phyloP scores from a whole-genome alignment of 2,329 filamentous ascomycete species.

The Anisogramma anomala region DNA sequence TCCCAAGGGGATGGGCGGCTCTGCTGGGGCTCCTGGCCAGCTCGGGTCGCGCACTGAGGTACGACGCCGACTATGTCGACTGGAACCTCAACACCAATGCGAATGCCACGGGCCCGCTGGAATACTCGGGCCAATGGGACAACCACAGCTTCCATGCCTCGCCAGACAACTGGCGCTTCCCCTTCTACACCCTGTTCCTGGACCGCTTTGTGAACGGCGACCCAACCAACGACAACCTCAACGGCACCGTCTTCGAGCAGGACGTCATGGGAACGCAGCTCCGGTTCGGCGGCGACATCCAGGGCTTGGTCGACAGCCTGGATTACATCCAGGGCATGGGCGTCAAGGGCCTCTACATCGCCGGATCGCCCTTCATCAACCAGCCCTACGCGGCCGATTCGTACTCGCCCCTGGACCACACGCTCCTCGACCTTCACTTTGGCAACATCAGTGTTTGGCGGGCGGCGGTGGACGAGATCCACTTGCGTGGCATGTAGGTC shows the following conservation, averaged over 20 bases:
- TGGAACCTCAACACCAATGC: slow-evolving; percentile 28
- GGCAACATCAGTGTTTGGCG: slow-evolving; percentile 49
- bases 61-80: slow-evolving; percentile 12
- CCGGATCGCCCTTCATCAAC: slow-evolving; percentile 52
- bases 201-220: slow-evolving; percentile 55
- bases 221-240: slow-evolving; percentile 51
- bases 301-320: slow-evolving; percentile 45
- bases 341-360: slow-evolving; percentile 51
- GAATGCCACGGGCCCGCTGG: slow-evolving; percentile 35
- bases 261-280: slow-evolving; percentile 50
- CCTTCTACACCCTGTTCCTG: slow-evolving; percentile 53
- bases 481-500: slow-evolving; percentile 52
- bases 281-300: slow-evolving; percentile 49
- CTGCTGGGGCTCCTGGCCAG: slow-evolving; percentile 10
- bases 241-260: slow-evolving; percentile 49
- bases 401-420: slow-evolving; percentile 48
- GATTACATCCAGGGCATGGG: slow-evolving; percentile 56
- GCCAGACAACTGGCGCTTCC: slow-evolving; percentile 49
- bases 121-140: slow-evolving; percentile 43
- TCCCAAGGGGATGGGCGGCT: slow-evolving; percentile 15
- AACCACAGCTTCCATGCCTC: slow-evolving; percentile 40
- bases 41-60: slow-evolving; percentile 8
- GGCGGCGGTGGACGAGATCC: slow-evolving; percentile 45
- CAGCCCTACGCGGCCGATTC: slow-evolving; percentile 51
- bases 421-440: slow-evolving; percentile 50